phyloP scores from a whole-genome alignment of 2,329 filamentous ascomycete species.

The Fusarium aywerte region DNA sequence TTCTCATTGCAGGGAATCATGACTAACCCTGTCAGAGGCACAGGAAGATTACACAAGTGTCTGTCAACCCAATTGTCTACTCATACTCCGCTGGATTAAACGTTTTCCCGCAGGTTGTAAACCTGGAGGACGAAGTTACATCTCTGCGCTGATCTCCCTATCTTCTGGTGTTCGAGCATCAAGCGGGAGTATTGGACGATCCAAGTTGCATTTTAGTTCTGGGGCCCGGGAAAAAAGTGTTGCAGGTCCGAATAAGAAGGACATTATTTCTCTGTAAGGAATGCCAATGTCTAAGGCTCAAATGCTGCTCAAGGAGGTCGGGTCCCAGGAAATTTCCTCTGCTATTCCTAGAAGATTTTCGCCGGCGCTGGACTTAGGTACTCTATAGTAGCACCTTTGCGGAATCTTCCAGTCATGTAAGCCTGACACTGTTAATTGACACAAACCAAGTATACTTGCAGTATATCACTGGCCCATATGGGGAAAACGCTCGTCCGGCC shows the following conservation, averaged over 20 bases:
- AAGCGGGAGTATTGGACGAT: background rate
- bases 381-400: background rate
- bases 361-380: background rate
- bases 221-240: too few relatives aligned
- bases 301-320: constrained; percentile 17
- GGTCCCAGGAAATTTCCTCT: too few relatives aligned
- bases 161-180: constrained; percentile 12
- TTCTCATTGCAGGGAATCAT: too few relatives aligned
- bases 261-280: background rate
- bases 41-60: too few relatives aligned
- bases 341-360: too few relatives aligned
- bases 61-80: too few relatives aligned
- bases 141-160: constrained; percentile 18
- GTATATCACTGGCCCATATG: constrained; percentile 10
- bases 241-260: too few relatives aligned
- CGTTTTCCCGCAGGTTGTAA: constrained; percentile 12
- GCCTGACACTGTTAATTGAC: too few relatives aligned
- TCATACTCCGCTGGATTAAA: constrained; percentile 17
- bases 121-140: background rate
- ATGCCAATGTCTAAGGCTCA: constrained; percentile 22
- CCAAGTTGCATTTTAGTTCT: too few relatives aligned
- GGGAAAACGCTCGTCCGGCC: constrained; percentile 31
- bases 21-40: too few relatives aligned
- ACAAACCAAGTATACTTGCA: too few relatives aligned
- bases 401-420: constrained; percentile 8